Evolutionary conservation across 495 filamentous ascomycete genomes (phyloP).

Genomic region (Penicillium robsamsonii): DNA sequence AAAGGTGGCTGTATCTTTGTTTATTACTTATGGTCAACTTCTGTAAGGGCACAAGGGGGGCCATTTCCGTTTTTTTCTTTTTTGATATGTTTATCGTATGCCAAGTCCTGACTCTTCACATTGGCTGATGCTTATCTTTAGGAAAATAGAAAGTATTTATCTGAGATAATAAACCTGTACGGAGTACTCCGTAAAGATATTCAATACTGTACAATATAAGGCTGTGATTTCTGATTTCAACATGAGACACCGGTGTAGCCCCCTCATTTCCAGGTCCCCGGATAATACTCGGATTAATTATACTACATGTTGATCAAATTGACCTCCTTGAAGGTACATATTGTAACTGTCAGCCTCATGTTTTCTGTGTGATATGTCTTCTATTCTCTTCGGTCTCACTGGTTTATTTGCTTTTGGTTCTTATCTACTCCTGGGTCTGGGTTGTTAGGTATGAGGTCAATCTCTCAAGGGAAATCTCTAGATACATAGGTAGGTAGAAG

Average conservation of each 20-base stretch:
- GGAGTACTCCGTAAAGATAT: not conserved
- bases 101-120: not conserved
- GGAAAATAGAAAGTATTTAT: not conserved
- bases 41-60: conserved; percentile 7
- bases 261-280: conserved; percentile 14
- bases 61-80: not conserved
- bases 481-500: not conserved
- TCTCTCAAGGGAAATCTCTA: not conserved
- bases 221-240: conserved; percentile 10
- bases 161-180: not conserved
- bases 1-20: conserved; percentile 12
- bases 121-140: conserved; percentile 8
- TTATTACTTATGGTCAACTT: not conserved
- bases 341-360: not conserved
- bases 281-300: conserved; percentile 4
- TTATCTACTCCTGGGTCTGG: not conserved
- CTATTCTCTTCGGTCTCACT: not conserved
- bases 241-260: conserved; percentile 19
- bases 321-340: not conserved
- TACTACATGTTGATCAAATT: not conserved
- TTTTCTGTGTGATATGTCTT: not conserved
- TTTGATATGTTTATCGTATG: not conserved
- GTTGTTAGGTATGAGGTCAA: not conserved
- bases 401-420: not conserved
- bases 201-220: not conserved